These are phyloP conservation scores for Aureobasidium vineae DNA, from an alignment of 2,329 filamentous ascomycete genomes.

Conservation along the genomic window DNA sequence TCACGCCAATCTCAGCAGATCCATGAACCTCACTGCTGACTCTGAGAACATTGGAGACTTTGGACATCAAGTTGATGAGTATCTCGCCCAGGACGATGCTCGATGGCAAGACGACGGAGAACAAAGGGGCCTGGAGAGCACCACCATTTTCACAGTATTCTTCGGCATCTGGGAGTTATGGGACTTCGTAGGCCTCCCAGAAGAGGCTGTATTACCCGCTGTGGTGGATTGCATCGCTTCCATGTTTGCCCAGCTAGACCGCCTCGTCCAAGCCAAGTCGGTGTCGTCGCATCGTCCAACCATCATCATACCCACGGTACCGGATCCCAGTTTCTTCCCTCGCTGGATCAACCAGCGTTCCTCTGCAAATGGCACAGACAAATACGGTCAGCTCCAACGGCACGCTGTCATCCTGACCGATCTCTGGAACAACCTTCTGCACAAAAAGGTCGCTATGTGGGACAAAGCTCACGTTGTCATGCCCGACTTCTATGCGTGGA, in stretches of 20 bases:
- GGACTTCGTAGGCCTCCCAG: constrained; percentile 14
- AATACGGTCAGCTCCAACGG: constrained; percentile 24
- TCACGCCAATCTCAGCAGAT: neutral
- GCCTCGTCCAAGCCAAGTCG: constrained; percentile 18
- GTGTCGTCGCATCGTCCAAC: neutral
- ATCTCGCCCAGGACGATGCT: constrained; percentile 18
- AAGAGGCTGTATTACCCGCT: constrained; percentile 2
- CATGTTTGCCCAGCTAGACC: constrained; percentile 25
- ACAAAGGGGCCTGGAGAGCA: neutral
- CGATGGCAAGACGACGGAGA: constrained; percentile 2
- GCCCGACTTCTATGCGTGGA: constrained; percentile 26
- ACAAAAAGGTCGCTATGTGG: neutral
- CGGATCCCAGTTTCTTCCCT: constrained; percentile 26
- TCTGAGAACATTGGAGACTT: constrained; percentile 11
- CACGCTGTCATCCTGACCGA: constrained; percentile 25
- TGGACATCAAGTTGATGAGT: constrained; percentile 20
- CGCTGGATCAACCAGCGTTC: constrained; percentile 20
- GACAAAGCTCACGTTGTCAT: constrained; percentile 16
- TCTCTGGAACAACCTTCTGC: constrained; percentile 22
- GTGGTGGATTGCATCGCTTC: constrained; percentile 8
- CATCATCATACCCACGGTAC: constrained; percentile 24
- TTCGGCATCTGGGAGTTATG: constrained; percentile 26
- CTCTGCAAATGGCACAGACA: constrained; percentile 15
- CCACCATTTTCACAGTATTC: constrained; percentile 20
- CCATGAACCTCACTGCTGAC: constrained; percentile 5